Conservation (phyloP, 495 filamentous ascomycete genomes). For the Cercophora sp. region DNA sequence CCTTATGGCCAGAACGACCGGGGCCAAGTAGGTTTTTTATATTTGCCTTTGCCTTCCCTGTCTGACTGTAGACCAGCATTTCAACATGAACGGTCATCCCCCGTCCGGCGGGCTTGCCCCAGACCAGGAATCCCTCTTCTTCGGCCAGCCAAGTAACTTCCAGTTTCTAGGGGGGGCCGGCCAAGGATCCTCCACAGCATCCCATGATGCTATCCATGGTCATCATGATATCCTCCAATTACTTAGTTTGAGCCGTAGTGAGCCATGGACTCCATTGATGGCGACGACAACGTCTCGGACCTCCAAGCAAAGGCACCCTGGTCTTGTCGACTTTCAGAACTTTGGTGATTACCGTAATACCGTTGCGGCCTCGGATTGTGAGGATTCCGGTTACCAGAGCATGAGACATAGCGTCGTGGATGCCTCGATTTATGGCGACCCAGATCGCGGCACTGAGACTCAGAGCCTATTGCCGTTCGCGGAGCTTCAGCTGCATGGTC, state of each 20-base stretch:
- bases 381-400: constrained; percentile 65
- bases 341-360: constrained; percentile 1
- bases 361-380: constrained; percentile 50
- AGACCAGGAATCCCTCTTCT: too few species aligned
- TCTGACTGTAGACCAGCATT: constrained; percentile 9
- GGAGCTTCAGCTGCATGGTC: constrained; percentile 18
- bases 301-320: constrained; percentile 21
- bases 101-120: constrained; percentile 2
- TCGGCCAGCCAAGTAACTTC: too few species aligned
- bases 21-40: constrained; percentile 6
- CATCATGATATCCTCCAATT: too few species aligned
- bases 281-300: background rate
- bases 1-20: constrained; percentile 12
- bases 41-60: background rate
- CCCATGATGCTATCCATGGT: too few species aligned
- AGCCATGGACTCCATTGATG: too few species aligned
- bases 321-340: background rate
- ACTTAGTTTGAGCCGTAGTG: too few species aligned
- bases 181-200: too few species aligned
- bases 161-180: too few species aligned
- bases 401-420: constrained; percentile 37
- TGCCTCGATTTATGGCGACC: constrained; percentile 44
- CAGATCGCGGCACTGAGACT: constrained; percentile 33
- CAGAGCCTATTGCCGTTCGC: constrained; percentile 37
- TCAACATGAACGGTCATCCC: constrained; percentile 8